A percentile compares a stretch with the other conserved stretches of the same genome.
Evolutionary conservation across 176 grass and related monocot species (phyloP).

Genomic region (Themeda triandra): DNA sequence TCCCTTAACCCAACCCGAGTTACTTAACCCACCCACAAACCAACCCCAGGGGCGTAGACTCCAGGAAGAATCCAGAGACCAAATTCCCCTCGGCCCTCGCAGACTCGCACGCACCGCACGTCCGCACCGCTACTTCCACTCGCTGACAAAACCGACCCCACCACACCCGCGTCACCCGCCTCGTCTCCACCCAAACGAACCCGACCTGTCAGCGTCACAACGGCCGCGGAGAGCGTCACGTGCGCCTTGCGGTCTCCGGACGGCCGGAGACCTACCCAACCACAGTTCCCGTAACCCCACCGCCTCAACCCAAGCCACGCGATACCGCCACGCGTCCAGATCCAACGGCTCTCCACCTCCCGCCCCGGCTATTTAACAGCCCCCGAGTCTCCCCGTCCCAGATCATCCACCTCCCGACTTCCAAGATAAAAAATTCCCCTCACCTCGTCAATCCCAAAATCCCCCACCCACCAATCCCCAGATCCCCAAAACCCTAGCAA

Average conservation of each 20-base stretch:
- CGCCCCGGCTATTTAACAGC: constrained; percentile 31
- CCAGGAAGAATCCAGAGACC: background rate
- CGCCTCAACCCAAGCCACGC: background rate
- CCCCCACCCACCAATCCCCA: too few species aligned
- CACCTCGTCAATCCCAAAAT: too few species aligned
- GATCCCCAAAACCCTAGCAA: background rate
- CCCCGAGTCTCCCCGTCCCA: background rate
- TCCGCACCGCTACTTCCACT: too few species aligned
- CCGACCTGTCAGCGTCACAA: too few species aligned
- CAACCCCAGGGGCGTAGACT: too few species aligned
- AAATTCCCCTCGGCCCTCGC: too few species aligned
- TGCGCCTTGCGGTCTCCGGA: background rate
- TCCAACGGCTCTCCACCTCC: constrained; percentile 26
- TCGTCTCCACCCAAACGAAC: too few species aligned
- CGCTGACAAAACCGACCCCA: too few species aligned
- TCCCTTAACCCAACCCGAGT: constrained; percentile 17
- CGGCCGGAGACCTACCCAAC: background rate
- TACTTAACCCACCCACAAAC: background rate
- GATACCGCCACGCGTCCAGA: constrained; percentile 26
- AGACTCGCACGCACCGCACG: too few species aligned
- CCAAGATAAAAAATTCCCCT: too few species aligned
- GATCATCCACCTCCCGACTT: background rate
- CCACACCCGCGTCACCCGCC: too few species aligned
- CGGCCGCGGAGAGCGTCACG: background rate
- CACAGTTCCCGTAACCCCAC: background rate